Conservation (phyloP, 225 moss, liverwort and hornwort genomes). For the Thuidium tamariscinum region DNA sequence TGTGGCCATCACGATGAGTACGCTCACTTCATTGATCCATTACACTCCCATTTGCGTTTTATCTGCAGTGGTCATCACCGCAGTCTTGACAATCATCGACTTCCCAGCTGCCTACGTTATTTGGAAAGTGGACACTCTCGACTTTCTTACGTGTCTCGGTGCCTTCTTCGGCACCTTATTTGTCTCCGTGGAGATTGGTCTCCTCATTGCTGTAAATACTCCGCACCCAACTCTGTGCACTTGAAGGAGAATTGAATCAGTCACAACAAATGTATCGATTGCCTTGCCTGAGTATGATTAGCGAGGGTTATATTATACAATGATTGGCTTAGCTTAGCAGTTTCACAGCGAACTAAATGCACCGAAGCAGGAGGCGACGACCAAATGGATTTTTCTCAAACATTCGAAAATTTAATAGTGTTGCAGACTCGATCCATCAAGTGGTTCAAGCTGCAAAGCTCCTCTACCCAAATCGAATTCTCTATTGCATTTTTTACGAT, state of each 20-base stretch:
- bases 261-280: neutral
- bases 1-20: slow-evolving; percentile 30
- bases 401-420: neutral
- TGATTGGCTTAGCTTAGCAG: neutral
- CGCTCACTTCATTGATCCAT: slow-evolving; percentile 50
- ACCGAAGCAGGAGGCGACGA: neutral
- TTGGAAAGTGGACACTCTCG: slow-evolving; percentile 66
- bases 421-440: neutral
- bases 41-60: slow-evolving; percentile 67
- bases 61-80: slow-evolving; percentile 47
- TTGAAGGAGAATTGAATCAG: neutral
- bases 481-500: neutral
- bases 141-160: slow-evolving; percentile 48
- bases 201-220: slow-evolving; percentile 50
- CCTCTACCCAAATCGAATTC: neutral
- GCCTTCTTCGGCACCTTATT: slow-evolving; percentile 60
- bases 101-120: slow-evolving; percentile 24
- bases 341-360: neutral
- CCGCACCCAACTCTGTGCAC: neutral
- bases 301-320: neutral
- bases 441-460: neutral
- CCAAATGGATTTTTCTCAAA: neutral
- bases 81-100: slow-evolving; percentile 49
- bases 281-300: neutral
- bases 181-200: slow-evolving; percentile 62